phyloP scores from a whole-genome alignment of 306 rosid genomes.

The Delonix regia region DNA sequence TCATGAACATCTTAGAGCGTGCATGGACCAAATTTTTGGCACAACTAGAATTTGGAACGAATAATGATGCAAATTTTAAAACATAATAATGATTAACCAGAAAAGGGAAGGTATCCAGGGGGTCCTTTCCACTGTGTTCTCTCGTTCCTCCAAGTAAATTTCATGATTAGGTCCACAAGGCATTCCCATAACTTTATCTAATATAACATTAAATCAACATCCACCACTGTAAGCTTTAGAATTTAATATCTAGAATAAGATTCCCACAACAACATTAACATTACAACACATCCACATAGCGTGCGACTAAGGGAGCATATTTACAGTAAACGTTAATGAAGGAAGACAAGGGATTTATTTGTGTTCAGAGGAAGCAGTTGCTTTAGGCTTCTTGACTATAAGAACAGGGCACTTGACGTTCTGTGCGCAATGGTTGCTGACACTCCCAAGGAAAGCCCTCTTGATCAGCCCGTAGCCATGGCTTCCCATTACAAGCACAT shows the following conservation, averaged over 20 bases:
- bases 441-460: constrained; percentile 96
- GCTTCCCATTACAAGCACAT: constrained; percentile 81
- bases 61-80: not conserved
- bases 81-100: not conserved
- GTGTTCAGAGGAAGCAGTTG: not conserved
- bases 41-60: not conserved
- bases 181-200: not conserved
- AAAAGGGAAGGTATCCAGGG: not conserved
- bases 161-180: not conserved
- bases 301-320: not conserved
- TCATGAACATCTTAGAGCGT: not conserved
- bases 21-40: not conserved
- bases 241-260: not conserved
- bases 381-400: constrained; percentile 86
- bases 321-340: not conserved
- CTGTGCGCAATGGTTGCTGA: constrained; percentile 86
- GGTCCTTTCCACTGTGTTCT: not conserved
- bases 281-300: not conserved
- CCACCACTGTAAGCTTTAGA: not conserved
- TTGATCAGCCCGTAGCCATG: constrained; percentile 82
- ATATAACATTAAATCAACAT: not conserved
- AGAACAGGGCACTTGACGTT: constrained; percentile 79
- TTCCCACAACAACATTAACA: not conserved
- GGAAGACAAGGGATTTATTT: not conserved
- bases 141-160: not conserved